Conservation (phyloP, 257 asterid species). For the Fraxinus excelsior region DNA sequence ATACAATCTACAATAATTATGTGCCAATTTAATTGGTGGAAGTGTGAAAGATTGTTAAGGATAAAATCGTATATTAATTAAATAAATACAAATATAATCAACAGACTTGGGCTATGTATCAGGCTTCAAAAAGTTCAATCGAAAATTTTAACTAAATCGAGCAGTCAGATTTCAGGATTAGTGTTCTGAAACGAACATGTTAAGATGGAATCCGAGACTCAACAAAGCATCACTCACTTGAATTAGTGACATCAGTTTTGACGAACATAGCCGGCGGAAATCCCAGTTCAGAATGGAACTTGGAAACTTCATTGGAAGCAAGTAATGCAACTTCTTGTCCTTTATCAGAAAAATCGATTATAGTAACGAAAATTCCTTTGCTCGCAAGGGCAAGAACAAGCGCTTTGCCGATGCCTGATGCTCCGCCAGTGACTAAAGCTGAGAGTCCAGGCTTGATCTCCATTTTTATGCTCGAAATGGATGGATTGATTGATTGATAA, state of each 20-base stretch:
- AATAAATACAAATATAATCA: too few relatives aligned
- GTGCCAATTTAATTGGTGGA: background rate
- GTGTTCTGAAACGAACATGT: too few relatives aligned
- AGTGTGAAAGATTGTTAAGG: background rate
- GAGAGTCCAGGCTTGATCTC: constrained; percentile 91
- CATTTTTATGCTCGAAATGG: constrained; percentile 36
- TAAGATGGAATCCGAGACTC: too few relatives aligned
- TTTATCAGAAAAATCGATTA: constrained; percentile 61
- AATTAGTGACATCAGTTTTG: constrained; percentile 69
- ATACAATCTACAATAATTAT: too few relatives aligned
- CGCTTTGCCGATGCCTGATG: constrained; percentile 88
- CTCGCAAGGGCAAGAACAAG: constrained; percentile 76
- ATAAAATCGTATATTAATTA: background rate
- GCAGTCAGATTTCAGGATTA: background rate
- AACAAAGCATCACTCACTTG: constrained; percentile 33
- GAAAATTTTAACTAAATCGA: background rate
- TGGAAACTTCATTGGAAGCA: constrained; percentile 54
- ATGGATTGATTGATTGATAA: too few relatives aligned
- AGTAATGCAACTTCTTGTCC: constrained; percentile 64
- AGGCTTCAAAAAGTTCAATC: background rate
- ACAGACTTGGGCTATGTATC: too few relatives aligned
- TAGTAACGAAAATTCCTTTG: constrained; percentile 76
- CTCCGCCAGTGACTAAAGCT: constrained; percentile 95
- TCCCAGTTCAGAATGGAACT: constrained; percentile 48
- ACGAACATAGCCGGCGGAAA: constrained; percentile 57